phyloP scores from a whole-genome alignment of 306 rosid genomes.

The Calophaca sinica region DNA sequence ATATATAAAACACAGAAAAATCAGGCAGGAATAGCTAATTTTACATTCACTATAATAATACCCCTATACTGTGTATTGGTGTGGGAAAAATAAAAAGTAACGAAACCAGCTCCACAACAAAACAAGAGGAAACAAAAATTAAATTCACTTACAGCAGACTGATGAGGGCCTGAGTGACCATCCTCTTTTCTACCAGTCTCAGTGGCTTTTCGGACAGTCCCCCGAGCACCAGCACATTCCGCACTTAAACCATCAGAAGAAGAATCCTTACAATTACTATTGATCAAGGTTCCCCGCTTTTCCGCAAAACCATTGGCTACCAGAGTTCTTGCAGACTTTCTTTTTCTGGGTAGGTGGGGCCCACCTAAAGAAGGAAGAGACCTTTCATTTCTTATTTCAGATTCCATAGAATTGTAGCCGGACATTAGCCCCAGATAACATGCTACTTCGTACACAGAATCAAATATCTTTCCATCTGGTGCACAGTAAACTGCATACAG shows the following conservation, averaged over 20 bases:
- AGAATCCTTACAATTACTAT: conserved; percentile 58
- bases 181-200: conserved; percentile 59
- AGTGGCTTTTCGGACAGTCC: conserved; percentile 51
- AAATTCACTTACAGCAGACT: conserved; percentile 61
- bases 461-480: conserved; percentile 94
- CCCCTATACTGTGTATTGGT: conserved; percentile 1
- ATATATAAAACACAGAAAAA: conserved; percentile 48
- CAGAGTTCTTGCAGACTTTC: conserved; percentile 60
- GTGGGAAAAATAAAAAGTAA: conserved; percentile 3
- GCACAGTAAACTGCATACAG: conserved; percentile 89
- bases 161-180: conserved; percentile 48
- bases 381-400: conserved; percentile 69
- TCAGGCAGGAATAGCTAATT: conserved; percentile 47
- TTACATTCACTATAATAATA: conserved; percentile 35
- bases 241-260: conserved; percentile 54
- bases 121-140: conserved; percentile 40
- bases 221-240: conserved; percentile 54
- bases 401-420: conserved; percentile 61
- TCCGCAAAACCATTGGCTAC: conserved; percentile 75
- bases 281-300: conserved; percentile 54
- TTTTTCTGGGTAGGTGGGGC: conserved; percentile 68
- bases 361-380: conserved; percentile 57
- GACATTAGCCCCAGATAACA: conserved; percentile 82
- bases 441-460: conserved; percentile 94
- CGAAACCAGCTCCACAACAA: conserved; percentile 30